Conservation (phyloP, 176 grass and related monocot genomes). For the Carex pumila region DNA sequence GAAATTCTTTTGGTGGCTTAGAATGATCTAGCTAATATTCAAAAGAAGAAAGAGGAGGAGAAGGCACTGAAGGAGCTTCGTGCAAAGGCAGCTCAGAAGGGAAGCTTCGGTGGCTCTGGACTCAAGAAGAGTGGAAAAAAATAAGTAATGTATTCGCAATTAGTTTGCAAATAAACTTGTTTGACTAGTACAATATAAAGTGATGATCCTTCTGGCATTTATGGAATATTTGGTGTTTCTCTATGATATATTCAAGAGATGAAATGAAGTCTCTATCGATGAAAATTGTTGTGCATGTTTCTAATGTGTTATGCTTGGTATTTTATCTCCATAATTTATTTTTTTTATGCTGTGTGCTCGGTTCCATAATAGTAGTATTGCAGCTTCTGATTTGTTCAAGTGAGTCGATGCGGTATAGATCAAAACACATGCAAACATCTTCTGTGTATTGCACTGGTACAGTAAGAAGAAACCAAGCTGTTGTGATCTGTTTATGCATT, state of each 20-base stretch:
- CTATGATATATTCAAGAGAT: slow-evolving; percentile 5
- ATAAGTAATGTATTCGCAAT: slow-evolving; percentile 27
- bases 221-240: slow-evolving; percentile 1
- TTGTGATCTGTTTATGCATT: not conserved
- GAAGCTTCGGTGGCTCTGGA: slow-evolving; percentile 67
- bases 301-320: not conserved
- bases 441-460: not conserved
- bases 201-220: not conserved
- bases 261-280: slow-evolving; percentile 9
- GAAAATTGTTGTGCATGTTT: not conserved
- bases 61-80: slow-evolving; percentile 93
- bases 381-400: not conserved
- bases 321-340: not conserved
- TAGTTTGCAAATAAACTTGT: slow-evolving; percentile 11
- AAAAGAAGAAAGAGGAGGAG: slow-evolving; percentile 98
- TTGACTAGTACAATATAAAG: not conserved
- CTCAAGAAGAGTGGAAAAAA: slow-evolving; percentile 99
- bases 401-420: not conserved
- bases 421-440: not conserved
- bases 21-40: slow-evolving; percentile 58
- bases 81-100: slow-evolving; percentile 78
- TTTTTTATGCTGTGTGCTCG: not conserved
- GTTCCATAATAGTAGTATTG: not conserved
- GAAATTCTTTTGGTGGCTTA: slow-evolving; percentile 19
- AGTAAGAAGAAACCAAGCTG: not conserved